Conservation (phyloP, 129 eudicot species). For the Kitagawia praeruptora region DNA sequence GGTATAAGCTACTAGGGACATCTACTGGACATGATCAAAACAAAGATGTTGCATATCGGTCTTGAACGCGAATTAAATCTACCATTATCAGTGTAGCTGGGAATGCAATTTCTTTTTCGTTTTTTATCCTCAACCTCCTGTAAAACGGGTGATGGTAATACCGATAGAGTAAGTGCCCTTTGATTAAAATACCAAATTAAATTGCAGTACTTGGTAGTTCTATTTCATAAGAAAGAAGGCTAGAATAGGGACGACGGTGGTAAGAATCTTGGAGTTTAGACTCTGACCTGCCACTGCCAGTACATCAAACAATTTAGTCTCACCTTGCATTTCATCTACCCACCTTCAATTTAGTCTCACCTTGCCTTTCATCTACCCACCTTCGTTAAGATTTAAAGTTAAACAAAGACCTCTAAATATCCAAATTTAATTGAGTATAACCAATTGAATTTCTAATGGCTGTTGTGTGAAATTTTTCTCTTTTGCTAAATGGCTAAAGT, state of each 20-base stretch:
- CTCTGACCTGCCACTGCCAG: not conserved
- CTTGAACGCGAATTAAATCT: not conserved
- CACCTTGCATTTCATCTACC: not conserved
- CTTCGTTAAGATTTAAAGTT: not conserved
- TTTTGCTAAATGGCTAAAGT: not conserved
- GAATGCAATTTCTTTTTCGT: too few relatives aligned
- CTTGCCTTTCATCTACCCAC: not conserved
- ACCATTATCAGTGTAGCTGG: not conserved
- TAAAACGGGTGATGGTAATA: not conserved
- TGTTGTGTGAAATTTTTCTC: not conserved
- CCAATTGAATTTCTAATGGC: not conserved
- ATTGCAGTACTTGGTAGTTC: not conserved
- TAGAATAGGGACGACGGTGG: not conserved
- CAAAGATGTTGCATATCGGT: not conserved
- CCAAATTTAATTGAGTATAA: not conserved
- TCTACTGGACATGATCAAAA: not conserved
- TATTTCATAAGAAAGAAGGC: not conserved
- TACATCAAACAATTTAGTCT: not conserved
- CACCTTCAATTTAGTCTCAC: not conserved
- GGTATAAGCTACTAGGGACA: conserved; percentile 1
- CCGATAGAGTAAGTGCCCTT: not conserved
- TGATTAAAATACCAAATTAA: not conserved
- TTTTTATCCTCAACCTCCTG: not conserved
- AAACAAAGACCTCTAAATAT: not conserved
- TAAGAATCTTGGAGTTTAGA: not conserved